phyloP scores from a whole-genome alignment of 176 grass and related monocot genomes.

The bread wheat (Triticum aestivum) region IWGSC_CS_RefSeq_v2.1 NC_057800.1:717981105-717981604 shows the following conservation, averaged over 20 bases:
- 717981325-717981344: no score
- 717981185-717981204: not conserved
- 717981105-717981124: conserved; percentile 28
- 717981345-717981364: no score
- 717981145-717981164: not conserved
- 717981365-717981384: no score
- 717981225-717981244: not conserved
- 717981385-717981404: no score
- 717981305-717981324: not conserved
- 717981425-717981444: no score
- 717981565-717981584: no score
- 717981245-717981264: not conserved
- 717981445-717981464: no score
- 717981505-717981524: no score
- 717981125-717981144: conserved; percentile 12
- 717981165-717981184: not conserved
- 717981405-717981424: no score
- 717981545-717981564: no score
- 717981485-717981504: not conserved
- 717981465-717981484: not conserved
- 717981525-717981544: no score
- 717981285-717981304: not conserved
- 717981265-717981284: not conserved
- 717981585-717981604: no score
- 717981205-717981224: not conserved